phyloP scores from a whole-genome alignment of 148 eudicot species.

The Cornus kousa region DNA sequence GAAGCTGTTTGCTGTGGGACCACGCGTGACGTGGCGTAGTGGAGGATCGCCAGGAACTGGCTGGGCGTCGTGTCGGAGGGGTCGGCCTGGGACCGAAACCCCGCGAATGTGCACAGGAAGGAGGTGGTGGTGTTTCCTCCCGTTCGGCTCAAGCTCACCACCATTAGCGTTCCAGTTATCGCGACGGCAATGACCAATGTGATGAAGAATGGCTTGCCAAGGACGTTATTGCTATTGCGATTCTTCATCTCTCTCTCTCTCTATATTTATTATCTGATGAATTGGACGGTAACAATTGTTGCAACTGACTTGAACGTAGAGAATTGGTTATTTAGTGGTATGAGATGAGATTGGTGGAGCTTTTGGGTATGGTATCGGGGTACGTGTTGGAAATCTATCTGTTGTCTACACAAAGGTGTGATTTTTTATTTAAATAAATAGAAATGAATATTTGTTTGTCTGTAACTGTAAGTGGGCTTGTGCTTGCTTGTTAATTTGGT shows the following conservation, averaged over 20 bases:
- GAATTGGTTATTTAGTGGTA: neutral
- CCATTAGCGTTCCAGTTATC: constrained; percentile 4
- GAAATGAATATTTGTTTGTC: no score
- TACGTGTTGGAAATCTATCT: neutral
- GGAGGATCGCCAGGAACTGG: constrained; percentile 47
- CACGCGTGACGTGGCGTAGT: constrained; percentile 49
- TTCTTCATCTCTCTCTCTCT: constrained; percentile 3
- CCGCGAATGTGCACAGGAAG: constrained; percentile 5
- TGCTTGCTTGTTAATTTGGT: no score
- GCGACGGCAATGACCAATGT: neutral
- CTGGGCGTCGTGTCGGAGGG: constrained; percentile 22
- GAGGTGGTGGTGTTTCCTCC: constrained; percentile 13
- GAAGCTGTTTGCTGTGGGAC: constrained; percentile 38
- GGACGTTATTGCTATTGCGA: neutral
- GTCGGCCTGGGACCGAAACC: neutral
- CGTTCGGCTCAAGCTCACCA: constrained; percentile 16
- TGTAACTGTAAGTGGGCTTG: no score
- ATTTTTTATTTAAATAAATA: no score
- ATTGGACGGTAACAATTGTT: neutral
- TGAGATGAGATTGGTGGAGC: neutral
- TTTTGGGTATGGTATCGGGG: neutral
- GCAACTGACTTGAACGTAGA: neutral
- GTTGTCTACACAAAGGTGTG: neutral
- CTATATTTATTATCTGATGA: neutral
- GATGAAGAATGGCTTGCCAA: constrained; percentile 8